A percentile compares a stretch with the other conserved stretches of the same genome.
phyloP scores from a whole-genome alignment of 2,329 filamentous ascomycete genomes.

The Diaporthe sp. region DNA sequence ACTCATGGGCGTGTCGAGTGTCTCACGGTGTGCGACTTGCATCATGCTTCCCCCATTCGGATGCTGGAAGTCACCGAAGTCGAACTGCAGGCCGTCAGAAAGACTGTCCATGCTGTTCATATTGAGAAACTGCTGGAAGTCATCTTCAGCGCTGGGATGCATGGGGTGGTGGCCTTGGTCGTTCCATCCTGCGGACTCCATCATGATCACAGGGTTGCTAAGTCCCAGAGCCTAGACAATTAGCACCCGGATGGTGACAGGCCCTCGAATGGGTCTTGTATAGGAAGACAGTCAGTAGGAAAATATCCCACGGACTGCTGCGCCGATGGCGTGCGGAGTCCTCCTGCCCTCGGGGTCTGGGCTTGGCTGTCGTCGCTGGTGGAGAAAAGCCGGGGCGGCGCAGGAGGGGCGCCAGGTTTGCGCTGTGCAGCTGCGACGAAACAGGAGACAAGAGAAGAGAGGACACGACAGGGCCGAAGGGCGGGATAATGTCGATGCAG shows the following conservation, averaged over 20 bases:
- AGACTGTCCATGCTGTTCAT: slow-evolving; percentile 70
- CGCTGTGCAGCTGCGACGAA: background rate
- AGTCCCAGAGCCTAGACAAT: background rate
- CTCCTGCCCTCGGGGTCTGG: background rate
- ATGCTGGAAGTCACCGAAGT: slow-evolving; percentile 69
- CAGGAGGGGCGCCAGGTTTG: background rate
- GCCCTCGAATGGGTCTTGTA: background rate
- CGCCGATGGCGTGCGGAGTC: slow-evolving; percentile 13
- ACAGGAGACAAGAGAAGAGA: background rate
- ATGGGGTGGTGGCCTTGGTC: slow-evolving; percentile 70
- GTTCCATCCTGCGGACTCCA: slow-evolving; percentile 69
- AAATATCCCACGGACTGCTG: background rate
- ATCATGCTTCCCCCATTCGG: slow-evolving; percentile 56
- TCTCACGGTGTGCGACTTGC: slow-evolving; percentile 54
- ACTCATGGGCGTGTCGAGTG: slow-evolving; percentile 65
- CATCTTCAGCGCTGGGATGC: slow-evolving; percentile 67
- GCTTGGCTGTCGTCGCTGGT: slow-evolving; percentile 31
- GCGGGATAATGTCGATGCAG: background rate
- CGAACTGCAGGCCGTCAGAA: slow-evolving; percentile 69
- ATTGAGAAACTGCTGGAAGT: slow-evolving; percentile 75
- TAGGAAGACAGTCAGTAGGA: background rate
- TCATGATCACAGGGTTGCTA: slow-evolving; percentile 56
- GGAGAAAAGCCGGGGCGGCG: slow-evolving; percentile 14
- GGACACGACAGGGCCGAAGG: background rate
- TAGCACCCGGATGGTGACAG: background rate